phyloP scores from a whole-genome alignment of 371 early-diverging fungal species.

The Mortierella sp. region DNA sequence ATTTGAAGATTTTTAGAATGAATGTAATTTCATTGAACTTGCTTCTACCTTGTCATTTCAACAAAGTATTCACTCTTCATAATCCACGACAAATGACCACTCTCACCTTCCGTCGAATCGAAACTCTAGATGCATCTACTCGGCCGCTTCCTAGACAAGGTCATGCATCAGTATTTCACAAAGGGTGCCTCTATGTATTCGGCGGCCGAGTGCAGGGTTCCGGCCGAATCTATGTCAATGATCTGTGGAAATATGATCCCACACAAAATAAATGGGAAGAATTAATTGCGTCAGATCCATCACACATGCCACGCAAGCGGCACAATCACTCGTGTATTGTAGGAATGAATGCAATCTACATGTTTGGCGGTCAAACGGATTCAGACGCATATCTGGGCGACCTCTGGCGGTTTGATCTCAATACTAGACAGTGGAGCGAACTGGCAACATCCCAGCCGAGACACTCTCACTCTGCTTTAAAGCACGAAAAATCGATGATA shows the following conservation, averaged over 20 bases:
- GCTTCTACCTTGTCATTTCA: conserved; percentile 6
- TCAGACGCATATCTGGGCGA: conserved; percentile 34
- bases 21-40: not conserved
- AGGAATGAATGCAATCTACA: conserved; percentile 23
- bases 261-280: conserved; percentile 26
- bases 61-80: conserved; percentile 17
- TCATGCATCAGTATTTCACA: conserved; percentile 32
- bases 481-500: conserved; percentile 21
- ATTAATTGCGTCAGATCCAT: conserved; percentile 8
- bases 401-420: conserved; percentile 39
- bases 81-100: conserved; percentile 27
- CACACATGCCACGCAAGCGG: conserved; percentile 26
- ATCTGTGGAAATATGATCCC: conserved; percentile 35
- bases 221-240: conserved; percentile 37
- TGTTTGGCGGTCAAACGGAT: conserved; percentile 36
- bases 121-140: conserved; percentile 3
- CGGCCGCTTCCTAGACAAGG: conserved; percentile 39
- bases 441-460: conserved; percentile 33
- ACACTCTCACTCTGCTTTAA: conserved; percentile 30
- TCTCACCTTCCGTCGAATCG: conserved; percentile 31
- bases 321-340: conserved; percentile 38
- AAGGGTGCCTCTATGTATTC: conserved; percentile 34
- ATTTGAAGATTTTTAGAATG: not conserved
- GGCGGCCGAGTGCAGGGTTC: conserved; percentile 40
- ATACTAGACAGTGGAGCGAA: conserved; percentile 29